Evolutionary conservation across 2,329 filamentous ascomycete species (phyloP).

Genomic region (Monosporascus sp.): DNA sequence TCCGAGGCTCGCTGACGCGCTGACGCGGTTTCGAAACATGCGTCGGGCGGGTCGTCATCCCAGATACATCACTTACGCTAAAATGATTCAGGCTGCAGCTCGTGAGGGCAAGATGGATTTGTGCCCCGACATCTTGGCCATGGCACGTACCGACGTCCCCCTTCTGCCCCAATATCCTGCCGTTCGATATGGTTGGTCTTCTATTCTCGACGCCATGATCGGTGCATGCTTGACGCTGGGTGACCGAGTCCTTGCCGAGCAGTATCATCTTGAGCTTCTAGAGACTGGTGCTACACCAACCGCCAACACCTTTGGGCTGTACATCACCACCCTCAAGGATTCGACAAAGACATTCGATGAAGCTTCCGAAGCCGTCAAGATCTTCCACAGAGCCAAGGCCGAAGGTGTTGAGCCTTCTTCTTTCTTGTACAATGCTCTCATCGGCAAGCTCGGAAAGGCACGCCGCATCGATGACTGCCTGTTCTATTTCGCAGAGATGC

Average conservation of each 20-base stretch:
- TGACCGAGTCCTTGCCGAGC: conserved; percentile 72
- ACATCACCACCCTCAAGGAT: conserved; percentile 98
- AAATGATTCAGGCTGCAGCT: conserved; percentile 85
- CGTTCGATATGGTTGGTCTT: conserved; percentile 92
- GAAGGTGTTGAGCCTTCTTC: conserved; percentile 95
- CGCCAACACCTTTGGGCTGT: conserved; percentile 95
- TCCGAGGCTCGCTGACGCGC: conserved; percentile 70
- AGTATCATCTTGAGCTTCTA: conserved; percentile 86
- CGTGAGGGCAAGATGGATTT: conserved; percentile 77
- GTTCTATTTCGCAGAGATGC: conserved; percentile 98
- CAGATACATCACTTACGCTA: conserved; percentile 93
- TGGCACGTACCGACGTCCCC: conserved; percentile 86
- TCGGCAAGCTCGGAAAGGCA: conserved; percentile 96
- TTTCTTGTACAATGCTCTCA: conserved; percentile 96
- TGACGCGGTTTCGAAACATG: conserved; percentile 85
- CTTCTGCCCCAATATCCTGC: conserved; percentile 76
- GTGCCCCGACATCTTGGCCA: conserved; percentile 79
- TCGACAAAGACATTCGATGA: conserved; percentile 97
- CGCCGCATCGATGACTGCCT: conserved; percentile 96
- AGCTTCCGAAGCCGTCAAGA: conserved; percentile 92
- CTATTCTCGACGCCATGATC: conserved; percentile 94
- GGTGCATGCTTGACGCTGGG: conserved; percentile 82
- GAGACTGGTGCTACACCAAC: conserved; percentile 88
- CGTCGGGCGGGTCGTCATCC: conserved; percentile 86
- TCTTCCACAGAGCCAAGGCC: conserved; percentile 88